phyloP scores from a whole-genome alignment of 1,139 yeast genomes.

The Scheffersomyces titani region DNA sequence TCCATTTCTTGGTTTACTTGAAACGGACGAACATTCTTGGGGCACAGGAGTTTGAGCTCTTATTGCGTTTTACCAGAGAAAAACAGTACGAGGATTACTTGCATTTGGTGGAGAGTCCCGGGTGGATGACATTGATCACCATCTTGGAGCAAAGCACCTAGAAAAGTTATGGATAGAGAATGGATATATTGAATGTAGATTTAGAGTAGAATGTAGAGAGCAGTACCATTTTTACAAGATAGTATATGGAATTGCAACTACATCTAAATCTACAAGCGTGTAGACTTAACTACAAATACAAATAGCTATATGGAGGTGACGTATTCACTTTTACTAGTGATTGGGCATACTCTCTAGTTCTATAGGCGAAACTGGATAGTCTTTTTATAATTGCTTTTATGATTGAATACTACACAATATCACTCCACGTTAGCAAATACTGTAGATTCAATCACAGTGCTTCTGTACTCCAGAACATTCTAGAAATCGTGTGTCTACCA shows the following conservation, averaged over 20 bases:
- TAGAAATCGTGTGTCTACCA: neutral
- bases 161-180: neutral
- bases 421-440: neutral
- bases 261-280: neutral
- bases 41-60: constrained; percentile 48
- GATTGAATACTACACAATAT: neutral
- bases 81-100: constrained; percentile 47
- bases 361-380: too few relatives aligned
- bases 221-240: neutral
- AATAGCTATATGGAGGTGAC: neutral
- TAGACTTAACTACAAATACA: neutral
- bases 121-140: constrained; percentile 75
- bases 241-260: neutral
- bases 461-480: neutral
- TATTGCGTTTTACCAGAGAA: constrained; percentile 44
- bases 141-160: constrained; percentile 46
- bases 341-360: too few relatives aligned
- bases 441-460: neutral
- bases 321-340: neutral
- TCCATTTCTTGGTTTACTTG: constrained; percentile 71
- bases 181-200: neutral
- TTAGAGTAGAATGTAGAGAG: neutral
- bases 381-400: too few relatives aligned
- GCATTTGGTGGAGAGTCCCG: constrained; percentile 61
- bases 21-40: constrained; percentile 54